Conservation (phyloP, 352 stramenopile species). For the Phytophthora tentaculata region DNA sequence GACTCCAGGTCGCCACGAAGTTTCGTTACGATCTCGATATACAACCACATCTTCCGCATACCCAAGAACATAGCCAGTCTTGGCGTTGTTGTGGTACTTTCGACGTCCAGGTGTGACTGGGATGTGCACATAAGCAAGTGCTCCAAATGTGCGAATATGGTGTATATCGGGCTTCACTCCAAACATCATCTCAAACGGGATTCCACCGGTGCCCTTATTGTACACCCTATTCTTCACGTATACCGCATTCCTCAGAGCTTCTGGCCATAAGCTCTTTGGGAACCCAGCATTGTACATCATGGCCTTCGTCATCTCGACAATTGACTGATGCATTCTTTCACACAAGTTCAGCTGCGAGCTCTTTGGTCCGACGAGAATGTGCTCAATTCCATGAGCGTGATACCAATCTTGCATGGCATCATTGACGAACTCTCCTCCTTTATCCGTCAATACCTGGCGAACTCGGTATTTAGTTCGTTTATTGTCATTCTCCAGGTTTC, state of each 20-base stretch:
- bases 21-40: neutral
- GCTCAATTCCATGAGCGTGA: neutral
- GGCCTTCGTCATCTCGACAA: neutral
- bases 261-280: neutral
- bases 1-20: neutral
- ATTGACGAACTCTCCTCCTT: too few species aligned
- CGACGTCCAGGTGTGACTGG: neutral
- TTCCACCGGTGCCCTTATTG: neutral
- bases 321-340: neutral
- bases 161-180: conserved; percentile 3
- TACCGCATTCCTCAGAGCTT: too few species aligned
- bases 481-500: neutral
- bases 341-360: neutral
- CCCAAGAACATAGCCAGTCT: neutral
- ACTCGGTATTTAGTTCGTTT: too few species aligned
- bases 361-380: neutral
- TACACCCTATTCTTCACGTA: conserved; percentile 1
- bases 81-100: conserved; percentile 6
- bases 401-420: neutral
- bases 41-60: neutral
- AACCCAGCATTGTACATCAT: neutral
- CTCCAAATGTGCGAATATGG: conserved; percentile 1
- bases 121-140: conserved; percentile 4
- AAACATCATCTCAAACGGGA: conserved; percentile 7
- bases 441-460: neutral